Evolutionary conservation across 2,329 filamentous ascomycete genomes (phyloP), one percentile per base, ranked within the genome.

Genomic region (Xylaria sp.): DNA sequence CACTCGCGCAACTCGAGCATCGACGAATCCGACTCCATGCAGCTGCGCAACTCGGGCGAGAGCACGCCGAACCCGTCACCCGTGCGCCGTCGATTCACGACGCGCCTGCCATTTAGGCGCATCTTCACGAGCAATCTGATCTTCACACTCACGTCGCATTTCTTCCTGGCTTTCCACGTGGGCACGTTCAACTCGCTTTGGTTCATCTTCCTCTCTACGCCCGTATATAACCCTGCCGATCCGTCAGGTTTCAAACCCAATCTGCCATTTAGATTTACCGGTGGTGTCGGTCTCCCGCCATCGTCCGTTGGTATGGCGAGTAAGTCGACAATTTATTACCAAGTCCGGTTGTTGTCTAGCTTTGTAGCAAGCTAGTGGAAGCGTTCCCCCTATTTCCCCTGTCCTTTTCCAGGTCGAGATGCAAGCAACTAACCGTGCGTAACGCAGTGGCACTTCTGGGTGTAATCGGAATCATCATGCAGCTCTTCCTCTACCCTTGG

Each of bases 111-210:
- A 0, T 85, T 86, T 70, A 73, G 76, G 2, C 76, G 75, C 23
- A 80, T 85, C 54, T 82, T 85, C 67, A 85, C 78, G 2, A 78
- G 74, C 52, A 84, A 84, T 59, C 80, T 85, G 16, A 64, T 70
- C 54, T 70, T 80, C 54, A 84, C 81, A 0, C 70, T 92, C 2
- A 64, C 86, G n/a, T 81, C 82, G 7, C 86, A 89, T 64, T 87
- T 87, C 66, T 80, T 91, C 60, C 80, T 91, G 52, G 83, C 85
- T 16, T 83, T 91, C 64, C 89, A 92, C 73, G 79, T 91, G 67
- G 88, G 86, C 61, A 87, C 88, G 34, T 92, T 91, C 76, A 88
- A 90, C 69, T 83, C 87, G 1, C 81, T 92, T 50, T 90, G 87
- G 77, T 89, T 90, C 62, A 80, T 91, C 54, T 92, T 92, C 72